These are phyloP conservation scores for Penicillium sp. DNA, from an alignment of 2,329 filamentous ascomycete genomes.

Conservation along the genomic window DNA sequence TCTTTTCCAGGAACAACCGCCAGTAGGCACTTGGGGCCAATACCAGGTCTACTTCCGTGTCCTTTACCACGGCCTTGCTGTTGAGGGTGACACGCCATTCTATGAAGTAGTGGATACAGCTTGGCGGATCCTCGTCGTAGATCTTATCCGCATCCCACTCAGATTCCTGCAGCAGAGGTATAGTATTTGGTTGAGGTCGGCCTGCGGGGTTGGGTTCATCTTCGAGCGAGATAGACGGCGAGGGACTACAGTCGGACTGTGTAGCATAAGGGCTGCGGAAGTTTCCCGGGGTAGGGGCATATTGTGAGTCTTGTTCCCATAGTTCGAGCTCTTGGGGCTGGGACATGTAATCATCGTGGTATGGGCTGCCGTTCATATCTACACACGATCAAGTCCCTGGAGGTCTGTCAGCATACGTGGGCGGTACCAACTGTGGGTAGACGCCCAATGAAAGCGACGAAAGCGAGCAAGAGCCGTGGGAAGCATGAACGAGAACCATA, in stretches of 20 bases:
- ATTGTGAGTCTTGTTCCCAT: slow-evolving; percentile 5
- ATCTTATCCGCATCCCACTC: slow-evolving; percentile 2
- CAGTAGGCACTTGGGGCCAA: slow-evolving; percentile 13
- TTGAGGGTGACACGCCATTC: slow-evolving; percentile 27
- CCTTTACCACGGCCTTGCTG: slow-evolving; percentile 9
- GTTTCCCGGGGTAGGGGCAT: slow-evolving; percentile 2
- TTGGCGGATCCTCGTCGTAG: slow-evolving; percentile 6
- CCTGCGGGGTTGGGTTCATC: background rate
- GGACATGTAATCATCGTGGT: slow-evolving; percentile 1
- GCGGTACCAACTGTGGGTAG: slow-evolving; percentile 2
- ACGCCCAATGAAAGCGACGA: slow-evolving; percentile 1
- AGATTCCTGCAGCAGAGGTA: slow-evolving; percentile 5
- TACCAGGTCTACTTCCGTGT: slow-evolving; percentile 16
- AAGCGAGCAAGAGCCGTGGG: slow-evolving; percentile 2
- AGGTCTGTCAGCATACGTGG: slow-evolving; percentile 5
- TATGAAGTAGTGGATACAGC: slow-evolving; percentile 15
- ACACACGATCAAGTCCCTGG: slow-evolving; percentile 4
- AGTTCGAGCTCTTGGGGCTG: slow-evolving; percentile 3
- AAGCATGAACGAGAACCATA: slow-evolving; percentile 3
- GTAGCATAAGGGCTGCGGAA: slow-evolving; percentile 1
- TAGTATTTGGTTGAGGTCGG: background rate
- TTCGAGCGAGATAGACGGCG: background rate
- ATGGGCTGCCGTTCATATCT: slow-evolving; percentile 5
- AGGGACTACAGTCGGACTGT: too few species aligned
- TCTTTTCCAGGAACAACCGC: slow-evolving; percentile 10